Evolutionary conservation across 352 stramenopile genomes (phyloP).

Genomic region (Globisporangium emineosum): DNA sequence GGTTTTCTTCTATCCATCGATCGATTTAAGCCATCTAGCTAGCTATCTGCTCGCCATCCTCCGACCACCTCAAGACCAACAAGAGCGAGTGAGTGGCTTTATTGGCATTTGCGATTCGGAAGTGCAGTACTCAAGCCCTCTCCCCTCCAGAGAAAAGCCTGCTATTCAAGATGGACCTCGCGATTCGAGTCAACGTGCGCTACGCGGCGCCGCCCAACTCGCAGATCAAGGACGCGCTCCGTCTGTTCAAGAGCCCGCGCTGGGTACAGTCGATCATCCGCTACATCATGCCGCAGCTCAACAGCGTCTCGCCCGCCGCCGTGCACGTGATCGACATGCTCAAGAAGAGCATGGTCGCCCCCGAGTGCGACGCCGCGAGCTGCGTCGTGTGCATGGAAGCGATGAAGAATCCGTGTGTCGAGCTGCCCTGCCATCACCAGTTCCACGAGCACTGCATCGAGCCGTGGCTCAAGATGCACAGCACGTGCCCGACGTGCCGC

Average conservation of each 20-base stretch:
- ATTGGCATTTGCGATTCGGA: slow-evolving; percentile 11
- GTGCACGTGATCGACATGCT: slow-evolving; percentile 58
- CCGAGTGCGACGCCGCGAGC: slow-evolving; percentile 18
- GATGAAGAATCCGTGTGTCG: slow-evolving; percentile 46
- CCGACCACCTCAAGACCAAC: neutral
- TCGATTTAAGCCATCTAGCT: slow-evolving; percentile 9
- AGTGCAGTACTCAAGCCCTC: neutral
- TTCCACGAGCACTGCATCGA: slow-evolving; percentile 83
- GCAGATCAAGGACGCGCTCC: slow-evolving; percentile 85
- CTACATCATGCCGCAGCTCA: slow-evolving; percentile 88
- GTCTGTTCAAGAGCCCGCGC: slow-evolving; percentile 85
- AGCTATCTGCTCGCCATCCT: neutral
- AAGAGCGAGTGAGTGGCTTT: neutral
- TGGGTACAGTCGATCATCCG: slow-evolving; percentile 90
- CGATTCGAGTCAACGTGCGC: slow-evolving; percentile 86
- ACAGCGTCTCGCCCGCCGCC: slow-evolving; percentile 73
- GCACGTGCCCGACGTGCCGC: slow-evolving; percentile 80
- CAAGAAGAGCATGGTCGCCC: slow-evolving; percentile 36
- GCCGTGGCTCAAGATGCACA: slow-evolving; percentile 85
- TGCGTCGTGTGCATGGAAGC: slow-evolving; percentile 87
- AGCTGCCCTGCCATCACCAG: slow-evolving; percentile 76
- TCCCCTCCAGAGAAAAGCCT: neutral
- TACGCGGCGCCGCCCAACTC: slow-evolving; percentile 83
- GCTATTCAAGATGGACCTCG: slow-evolving; percentile 63
- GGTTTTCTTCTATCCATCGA: slow-evolving; percentile 12